phyloP scores from a whole-genome alignment of 148 eudicot species.

The Persicaria tinctoria region DNA sequence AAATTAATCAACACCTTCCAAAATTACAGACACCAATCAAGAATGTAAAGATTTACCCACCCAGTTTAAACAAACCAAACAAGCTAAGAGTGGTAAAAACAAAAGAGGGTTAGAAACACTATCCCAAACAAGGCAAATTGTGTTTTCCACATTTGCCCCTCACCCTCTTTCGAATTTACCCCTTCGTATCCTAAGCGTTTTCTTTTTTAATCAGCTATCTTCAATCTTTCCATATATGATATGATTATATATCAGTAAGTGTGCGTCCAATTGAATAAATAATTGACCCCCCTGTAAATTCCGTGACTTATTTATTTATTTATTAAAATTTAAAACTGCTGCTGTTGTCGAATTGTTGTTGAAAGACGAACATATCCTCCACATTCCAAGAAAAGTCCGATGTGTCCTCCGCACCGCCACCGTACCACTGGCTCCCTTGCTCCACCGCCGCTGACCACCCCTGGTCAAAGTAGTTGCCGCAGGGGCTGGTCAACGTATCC shows the following conservation, averaged over 20 bases:
- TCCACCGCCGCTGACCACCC: constrained; percentile 15
- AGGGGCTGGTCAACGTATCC: constrained; percentile 34
- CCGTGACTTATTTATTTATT: background rate
- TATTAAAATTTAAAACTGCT: background rate
- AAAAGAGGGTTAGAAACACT: background rate
- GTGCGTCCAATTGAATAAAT: background rate
- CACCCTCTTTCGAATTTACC: constrained; percentile 1
- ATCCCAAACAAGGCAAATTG: constrained; percentile 2
- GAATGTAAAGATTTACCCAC: constrained; percentile 4
- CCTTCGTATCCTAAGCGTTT: background rate
- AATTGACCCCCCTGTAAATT: background rate
- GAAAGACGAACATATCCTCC: constrained; percentile 64
- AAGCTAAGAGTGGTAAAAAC: background rate
- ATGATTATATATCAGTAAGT: background rate
- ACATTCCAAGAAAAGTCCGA: constrained; percentile 57
- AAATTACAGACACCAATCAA: constrained; percentile 1
- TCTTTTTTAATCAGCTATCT: background rate
- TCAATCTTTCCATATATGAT: background rate
- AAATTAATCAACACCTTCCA: constrained; percentile 5
- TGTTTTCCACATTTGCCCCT: constrained; percentile 9
- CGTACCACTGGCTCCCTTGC: constrained; percentile 5
- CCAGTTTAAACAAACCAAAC: background rate
- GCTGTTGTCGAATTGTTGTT: constrained; percentile 47
- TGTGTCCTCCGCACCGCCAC: constrained; percentile 34
- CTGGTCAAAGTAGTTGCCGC: constrained; percentile 26